A percentile compares a stretch with the other conserved stretches of the same genome.
These are phyloP conservation scores for Telfairia occidentalis DNA, from an alignment of 331 rosid species.

Conservation along the genomic window DNA sequence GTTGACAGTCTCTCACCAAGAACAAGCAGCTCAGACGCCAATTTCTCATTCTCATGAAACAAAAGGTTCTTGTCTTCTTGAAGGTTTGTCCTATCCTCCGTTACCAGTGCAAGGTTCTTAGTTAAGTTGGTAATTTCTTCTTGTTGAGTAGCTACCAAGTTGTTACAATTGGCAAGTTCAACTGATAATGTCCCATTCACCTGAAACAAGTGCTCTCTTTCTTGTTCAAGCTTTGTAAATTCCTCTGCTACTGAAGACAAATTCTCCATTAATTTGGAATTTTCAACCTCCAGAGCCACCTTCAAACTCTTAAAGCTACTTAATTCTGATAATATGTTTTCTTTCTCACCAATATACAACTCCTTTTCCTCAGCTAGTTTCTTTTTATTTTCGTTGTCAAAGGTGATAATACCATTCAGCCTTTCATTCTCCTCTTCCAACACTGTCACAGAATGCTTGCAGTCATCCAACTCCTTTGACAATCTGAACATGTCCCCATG, in stretches of 20 bases:
- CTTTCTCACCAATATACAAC: constrained; percentile 35
- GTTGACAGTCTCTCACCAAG: constrained; percentile 38
- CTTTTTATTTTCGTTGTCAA: constrained; percentile 34
- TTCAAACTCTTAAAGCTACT: constrained; percentile 26
- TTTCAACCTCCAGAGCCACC: constrained; percentile 47
- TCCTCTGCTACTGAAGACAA: constrained; percentile 44
- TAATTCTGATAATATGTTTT: constrained; percentile 46
- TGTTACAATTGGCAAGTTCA: constrained; percentile 42
- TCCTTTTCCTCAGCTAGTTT: constrained; percentile 47
- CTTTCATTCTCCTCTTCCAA: constrained; percentile 54
- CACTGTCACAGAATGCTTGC: constrained; percentile 44
- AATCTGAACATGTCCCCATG: constrained; percentile 39
- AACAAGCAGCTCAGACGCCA: constrained; percentile 38
- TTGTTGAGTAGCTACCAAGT: constrained; percentile 37
- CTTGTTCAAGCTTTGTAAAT: constrained; percentile 32
- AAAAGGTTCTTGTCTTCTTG: constrained; percentile 42
- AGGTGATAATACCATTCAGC: constrained; percentile 34
- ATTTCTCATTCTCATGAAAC: constrained; percentile 40
- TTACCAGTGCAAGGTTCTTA: constrained; percentile 38
- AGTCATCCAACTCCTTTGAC: constrained; percentile 52
- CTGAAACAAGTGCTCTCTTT: constrained; percentile 33
- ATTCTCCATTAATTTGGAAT: constrained; percentile 32
- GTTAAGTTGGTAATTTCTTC: constrained; percentile 41
- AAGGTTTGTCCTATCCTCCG: constrained; percentile 36
- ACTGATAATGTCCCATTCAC: constrained; percentile 40